These are phyloP conservation scores for Suhomyces canberraensis DNA, from an alignment of 805 yeast species.

Conservation along the genomic window DNA sequence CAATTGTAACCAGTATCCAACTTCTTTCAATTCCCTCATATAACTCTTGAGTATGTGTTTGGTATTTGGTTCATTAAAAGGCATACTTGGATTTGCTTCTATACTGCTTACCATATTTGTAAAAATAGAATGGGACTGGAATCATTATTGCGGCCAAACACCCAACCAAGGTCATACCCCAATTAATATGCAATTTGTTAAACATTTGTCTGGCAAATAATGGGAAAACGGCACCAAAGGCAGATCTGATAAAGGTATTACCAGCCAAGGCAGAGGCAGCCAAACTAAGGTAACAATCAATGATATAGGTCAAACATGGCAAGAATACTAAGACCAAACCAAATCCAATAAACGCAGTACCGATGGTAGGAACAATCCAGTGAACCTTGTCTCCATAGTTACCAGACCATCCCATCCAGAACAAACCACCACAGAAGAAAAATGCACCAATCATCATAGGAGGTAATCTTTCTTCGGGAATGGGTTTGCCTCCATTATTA, in stretches of 20 bases:
- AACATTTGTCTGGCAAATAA: constrained; percentile 55
- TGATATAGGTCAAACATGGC: constrained; percentile 57
- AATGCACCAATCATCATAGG: constrained; percentile 73
- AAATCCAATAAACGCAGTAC: constrained; percentile 39
- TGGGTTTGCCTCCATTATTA: constrained; percentile 43
- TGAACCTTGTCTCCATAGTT: constrained; percentile 66
- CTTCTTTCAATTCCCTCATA: not conserved
- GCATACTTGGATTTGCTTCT: constrained; percentile 19
- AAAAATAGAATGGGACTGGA: constrained; percentile 58
- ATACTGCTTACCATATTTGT: constrained; percentile 38
- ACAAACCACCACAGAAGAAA: constrained; percentile 70
- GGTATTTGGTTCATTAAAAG: no score
- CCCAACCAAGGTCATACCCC: constrained; percentile 57
- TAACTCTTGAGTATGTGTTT: not conserved
- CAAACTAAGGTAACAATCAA: constrained; percentile 55
- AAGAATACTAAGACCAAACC: constrained; percentile 58
- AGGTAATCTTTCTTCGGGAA: constrained; percentile 78
- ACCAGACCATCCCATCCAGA: constrained; percentile 91
- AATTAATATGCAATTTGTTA: constrained; percentile 44
- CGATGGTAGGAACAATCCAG: constrained; percentile 65
- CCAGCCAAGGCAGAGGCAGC: constrained; percentile 69
- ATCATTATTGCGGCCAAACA: constrained; percentile 47
- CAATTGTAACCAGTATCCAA: no score
- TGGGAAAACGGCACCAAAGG: constrained; percentile 62
- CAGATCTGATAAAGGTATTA: constrained; percentile 56